Evolutionary conservation across 441 rosid species (phyloP).

Genomic region (Populus hybrid): DNA sequence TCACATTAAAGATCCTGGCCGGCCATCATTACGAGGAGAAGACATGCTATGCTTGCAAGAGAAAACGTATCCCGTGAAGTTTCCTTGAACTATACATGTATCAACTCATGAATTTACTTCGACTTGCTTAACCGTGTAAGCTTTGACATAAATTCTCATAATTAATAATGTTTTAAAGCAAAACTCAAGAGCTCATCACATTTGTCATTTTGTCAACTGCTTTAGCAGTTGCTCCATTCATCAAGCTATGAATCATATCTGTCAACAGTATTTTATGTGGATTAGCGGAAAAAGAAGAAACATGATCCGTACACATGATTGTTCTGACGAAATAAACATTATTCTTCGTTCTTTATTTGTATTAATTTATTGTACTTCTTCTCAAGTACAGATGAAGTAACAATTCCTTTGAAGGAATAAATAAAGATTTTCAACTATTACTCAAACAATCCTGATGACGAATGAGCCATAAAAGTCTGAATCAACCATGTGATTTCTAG

Average conservation of each 20-base stretch:
- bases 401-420: constrained; percentile 26
- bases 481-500: constrained; percentile 31
- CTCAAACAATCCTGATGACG: constrained; percentile 6
- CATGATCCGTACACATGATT: constrained; percentile 9
- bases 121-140: not conserved
- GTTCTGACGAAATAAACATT: not conserved
- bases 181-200: too few relatives aligned
- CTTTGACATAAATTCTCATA: not conserved
- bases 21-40: constrained; percentile 1
- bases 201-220: not conserved
- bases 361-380: not conserved
- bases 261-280: not conserved
- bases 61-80: not conserved
- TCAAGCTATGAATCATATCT: not conserved
- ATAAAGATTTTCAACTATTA: constrained; percentile 4
- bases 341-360: not conserved
- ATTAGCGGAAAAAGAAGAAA: not conserved
- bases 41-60: not conserved
- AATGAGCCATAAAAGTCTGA: constrained; percentile 18
- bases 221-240: not conserved
- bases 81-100: not conserved
- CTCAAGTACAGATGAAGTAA: constrained; percentile 27
- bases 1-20: not conserved
- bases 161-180: too few relatives aligned
- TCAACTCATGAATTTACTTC: not conserved